Base-by-base conservation (phyloP, 78 protist species). In the Chrysochromulina tobinii region DNA sequence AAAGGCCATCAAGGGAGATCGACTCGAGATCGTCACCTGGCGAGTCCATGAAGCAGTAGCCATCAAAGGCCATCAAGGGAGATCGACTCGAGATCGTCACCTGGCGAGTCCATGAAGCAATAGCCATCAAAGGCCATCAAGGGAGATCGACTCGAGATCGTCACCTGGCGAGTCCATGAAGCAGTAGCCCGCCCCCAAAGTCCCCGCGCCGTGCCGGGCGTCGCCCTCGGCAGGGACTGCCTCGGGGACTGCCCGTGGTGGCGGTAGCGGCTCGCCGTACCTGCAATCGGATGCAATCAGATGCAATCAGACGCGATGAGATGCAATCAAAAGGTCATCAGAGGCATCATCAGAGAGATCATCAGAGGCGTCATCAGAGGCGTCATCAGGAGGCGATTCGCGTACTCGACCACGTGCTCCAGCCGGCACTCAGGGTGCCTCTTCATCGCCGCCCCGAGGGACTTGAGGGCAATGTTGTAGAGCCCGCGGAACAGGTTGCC, bases 101-200 rank as follows among this genome's bases (percentile, higher is more conserved):
- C 94, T 0, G 94, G 94, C 2, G 92, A 88, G 91, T 92, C 94
- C 94, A 92, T 92, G 81, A 92, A 92, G 91, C 54, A 92, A 68
- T 92, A 92, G 21, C 64, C 64, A n/a, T n/a, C n/a, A n/a, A n/a
- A n/a, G n/a, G n/a, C n/a, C n/a, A n/a, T n/a, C n/a, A n/a, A n/a
- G 15, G 38, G 90, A 77, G 90, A 87, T 68, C n/a, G 87, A 67
- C 88, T 92, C 94, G 53, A 88, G 68, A 67, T 92, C 94, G 77
- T 92, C 87, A 9, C 94, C 94, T 0, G 94, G 94, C 2, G 92
- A 88, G 91, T 92, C 94, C 94, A 92, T 92, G 81, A 92, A 92
- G 91, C 54, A 92, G 87, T 92, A 92, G 23, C 64, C 64, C 38
- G 38, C 38, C 38, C 38, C 38, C 38, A 38, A 38, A 38, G 38